Evolutionary conservation across 441 rosid species (phyloP).

Genomic region (Adansonia grandidieri): DNA sequence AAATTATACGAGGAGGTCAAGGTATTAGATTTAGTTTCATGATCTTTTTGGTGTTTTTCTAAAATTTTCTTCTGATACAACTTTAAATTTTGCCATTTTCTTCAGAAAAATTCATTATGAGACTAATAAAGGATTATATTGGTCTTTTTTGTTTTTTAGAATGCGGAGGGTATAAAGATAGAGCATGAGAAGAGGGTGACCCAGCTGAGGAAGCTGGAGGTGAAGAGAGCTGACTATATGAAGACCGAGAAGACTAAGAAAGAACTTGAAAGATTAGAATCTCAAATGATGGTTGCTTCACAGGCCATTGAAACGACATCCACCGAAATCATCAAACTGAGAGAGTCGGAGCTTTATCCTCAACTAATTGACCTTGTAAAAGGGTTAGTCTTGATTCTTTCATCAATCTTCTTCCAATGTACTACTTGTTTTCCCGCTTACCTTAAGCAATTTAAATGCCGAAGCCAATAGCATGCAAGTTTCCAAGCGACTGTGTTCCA

Average conservation of each 20-base stretch:
- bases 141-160: conserved; percentile 36
- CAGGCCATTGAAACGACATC: conserved; percentile 79
- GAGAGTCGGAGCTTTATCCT: too few species aligned
- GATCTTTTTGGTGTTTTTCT: neutral
- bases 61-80: neutral
- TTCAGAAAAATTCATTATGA: neutral
- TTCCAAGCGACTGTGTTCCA: too few species aligned
- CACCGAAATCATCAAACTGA: conserved; percentile 23
- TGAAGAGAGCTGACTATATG: conserved; percentile 78
- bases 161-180: conserved; percentile 66
- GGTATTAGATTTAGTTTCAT: conserved; percentile 45
- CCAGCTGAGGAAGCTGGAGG: conserved; percentile 78
- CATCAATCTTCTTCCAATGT: too few species aligned
- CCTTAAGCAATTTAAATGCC: too few species aligned
- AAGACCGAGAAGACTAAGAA: conserved; percentile 81
- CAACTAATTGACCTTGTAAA: too few species aligned
- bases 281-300: conserved; percentile 79
- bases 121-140: neutral
- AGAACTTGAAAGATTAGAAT: conserved; percentile 83
- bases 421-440: too few species aligned
- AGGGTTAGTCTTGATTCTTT: too few species aligned
- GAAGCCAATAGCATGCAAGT: too few species aligned
- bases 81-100: neutral
- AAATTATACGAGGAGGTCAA: conserved; percentile 86
- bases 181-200: conserved; percentile 85